These are phyloP conservation scores for Rosa multiflora DNA, from an alignment of 306 rosid genomes.

Conservation along the genomic window DNA sequence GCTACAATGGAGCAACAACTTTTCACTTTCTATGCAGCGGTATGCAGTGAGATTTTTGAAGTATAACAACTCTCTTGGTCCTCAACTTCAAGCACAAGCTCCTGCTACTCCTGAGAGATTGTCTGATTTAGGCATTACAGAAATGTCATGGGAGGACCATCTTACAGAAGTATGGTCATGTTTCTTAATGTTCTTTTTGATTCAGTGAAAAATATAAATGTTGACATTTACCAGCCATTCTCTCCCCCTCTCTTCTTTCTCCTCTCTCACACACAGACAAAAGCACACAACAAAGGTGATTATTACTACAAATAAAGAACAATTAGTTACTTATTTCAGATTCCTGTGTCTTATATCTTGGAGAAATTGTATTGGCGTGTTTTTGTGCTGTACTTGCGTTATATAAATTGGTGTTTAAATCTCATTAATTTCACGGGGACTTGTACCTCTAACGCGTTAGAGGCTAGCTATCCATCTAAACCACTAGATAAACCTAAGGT, in stretches of 20 bases:
- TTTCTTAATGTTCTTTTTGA: slow-evolving; percentile 30
- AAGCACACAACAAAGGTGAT: neutral
- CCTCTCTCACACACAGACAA: neutral
- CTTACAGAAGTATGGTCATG: slow-evolving; percentile 70
- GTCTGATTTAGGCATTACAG: slow-evolving; percentile 64
- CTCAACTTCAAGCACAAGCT: slow-evolving; percentile 59
- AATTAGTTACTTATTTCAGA: neutral
- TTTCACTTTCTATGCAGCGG: slow-evolving; percentile 44
- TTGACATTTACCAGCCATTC: slow-evolving; percentile 10
- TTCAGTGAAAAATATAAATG: slow-evolving; percentile 19
- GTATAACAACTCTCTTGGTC: slow-evolving; percentile 49
- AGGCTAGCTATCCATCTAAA: neutral
- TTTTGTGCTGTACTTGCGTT: neutral
- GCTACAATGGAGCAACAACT: slow-evolving; percentile 37
- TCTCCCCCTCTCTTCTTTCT: neutral
- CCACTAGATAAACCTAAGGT: neutral
- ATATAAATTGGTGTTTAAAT: neutral
- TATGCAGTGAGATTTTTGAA: slow-evolving; percentile 82
- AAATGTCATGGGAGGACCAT: slow-evolving; percentile 75
- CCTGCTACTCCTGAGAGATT: slow-evolving; percentile 82
- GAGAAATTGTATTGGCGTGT: neutral
- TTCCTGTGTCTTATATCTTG: neutral
- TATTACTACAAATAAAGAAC: neutral
- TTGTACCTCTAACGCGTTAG: neutral
- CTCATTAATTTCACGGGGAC: neutral